phyloP scores from a whole-genome alignment of 176 grass and related monocot genomes.

The Cocos nucifera region DNA sequence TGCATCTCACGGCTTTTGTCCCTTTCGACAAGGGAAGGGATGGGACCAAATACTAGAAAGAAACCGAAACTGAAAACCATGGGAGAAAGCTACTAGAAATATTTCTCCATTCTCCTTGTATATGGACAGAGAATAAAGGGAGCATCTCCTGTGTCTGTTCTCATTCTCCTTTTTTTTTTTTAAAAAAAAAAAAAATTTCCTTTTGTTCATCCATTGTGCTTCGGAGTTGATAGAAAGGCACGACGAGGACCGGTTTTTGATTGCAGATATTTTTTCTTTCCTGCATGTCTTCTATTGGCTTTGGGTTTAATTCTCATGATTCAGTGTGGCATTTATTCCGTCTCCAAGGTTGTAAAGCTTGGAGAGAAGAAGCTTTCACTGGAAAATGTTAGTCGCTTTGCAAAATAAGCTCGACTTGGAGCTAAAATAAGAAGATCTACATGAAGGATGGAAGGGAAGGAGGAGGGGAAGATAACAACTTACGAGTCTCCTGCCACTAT shows the following conservation, averaged over 20 bases:
- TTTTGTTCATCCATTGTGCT: not conserved
- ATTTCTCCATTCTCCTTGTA: not conserved
- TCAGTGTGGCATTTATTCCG: no score
- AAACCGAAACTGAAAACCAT: slow-evolving; percentile 4
- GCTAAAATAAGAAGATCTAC: no score
- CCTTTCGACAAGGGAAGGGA: slow-evolving; percentile 7
- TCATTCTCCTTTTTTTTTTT: slow-evolving; percentile 1
- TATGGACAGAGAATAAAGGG: slow-evolving; percentile 4
- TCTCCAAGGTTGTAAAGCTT: no score
- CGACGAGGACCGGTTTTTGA: not conserved
- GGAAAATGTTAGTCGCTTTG: no score
- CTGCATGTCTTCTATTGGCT: no score
- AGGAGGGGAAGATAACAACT: no score
- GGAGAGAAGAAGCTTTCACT: no score
- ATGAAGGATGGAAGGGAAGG: no score
- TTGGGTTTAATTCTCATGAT: no score
- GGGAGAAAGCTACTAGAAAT: not conserved
- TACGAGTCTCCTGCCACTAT: no score
- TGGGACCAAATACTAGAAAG: not conserved
- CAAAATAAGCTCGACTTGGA: no score
- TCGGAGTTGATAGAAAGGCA: not conserved
- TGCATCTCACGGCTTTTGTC: slow-evolving; percentile 4
- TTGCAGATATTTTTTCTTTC: no score
- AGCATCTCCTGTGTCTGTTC: not conserved
- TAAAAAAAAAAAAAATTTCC: not conserved